phyloP scores from a whole-genome alignment of 2,329 filamentous ascomycete genomes.

The Mollisia scopiformis region DNA sequence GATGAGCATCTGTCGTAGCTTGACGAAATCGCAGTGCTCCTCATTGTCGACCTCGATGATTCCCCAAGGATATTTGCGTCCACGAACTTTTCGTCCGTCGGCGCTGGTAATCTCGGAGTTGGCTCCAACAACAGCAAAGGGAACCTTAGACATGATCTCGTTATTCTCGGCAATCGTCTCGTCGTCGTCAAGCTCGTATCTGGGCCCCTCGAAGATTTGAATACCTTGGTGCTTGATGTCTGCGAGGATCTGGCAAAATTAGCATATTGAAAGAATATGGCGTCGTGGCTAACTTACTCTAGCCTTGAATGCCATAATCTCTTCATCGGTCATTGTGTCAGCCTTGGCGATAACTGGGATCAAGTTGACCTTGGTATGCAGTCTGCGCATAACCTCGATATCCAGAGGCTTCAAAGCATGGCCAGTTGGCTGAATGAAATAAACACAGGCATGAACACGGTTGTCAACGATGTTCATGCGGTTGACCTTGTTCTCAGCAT shows the following conservation, averaged over 20 bases:
- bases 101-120: conserved; percentile 90
- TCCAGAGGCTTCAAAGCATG: conserved; percentile 98
- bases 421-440: conserved; percentile 99
- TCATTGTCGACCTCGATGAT: conserved; percentile 99
- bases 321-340: conserved; percentile 96
- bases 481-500: conserved; percentile 99
- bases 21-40: conserved; percentile 99
- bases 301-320: conserved; percentile 92
- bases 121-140: conserved; percentile 96
- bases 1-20: conserved; percentile 99
- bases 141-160: conserved; percentile 99
- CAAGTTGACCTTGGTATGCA: conserved; percentile 99
- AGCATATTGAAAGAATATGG: conserved; percentile 6
- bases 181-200: conserved; percentile 98
- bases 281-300: conserved; percentile 67
- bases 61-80: conserved; percentile 97
- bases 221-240: conserved; percentile 98
- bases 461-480: conserved; percentile 99
- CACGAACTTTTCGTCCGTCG: conserved; percentile 94
- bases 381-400: conserved; percentile 98
- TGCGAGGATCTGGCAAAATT: conserved; percentile 76
- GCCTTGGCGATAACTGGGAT: conserved; percentile 99
- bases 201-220: conserved; percentile 97
- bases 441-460: conserved; percentile 97
- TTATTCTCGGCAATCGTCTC: conserved; percentile 99